These are phyloP conservation scores for Hypericum perforatum DNA, from an alignment of 345 rosid species.

Conservation along the genomic window DNA sequence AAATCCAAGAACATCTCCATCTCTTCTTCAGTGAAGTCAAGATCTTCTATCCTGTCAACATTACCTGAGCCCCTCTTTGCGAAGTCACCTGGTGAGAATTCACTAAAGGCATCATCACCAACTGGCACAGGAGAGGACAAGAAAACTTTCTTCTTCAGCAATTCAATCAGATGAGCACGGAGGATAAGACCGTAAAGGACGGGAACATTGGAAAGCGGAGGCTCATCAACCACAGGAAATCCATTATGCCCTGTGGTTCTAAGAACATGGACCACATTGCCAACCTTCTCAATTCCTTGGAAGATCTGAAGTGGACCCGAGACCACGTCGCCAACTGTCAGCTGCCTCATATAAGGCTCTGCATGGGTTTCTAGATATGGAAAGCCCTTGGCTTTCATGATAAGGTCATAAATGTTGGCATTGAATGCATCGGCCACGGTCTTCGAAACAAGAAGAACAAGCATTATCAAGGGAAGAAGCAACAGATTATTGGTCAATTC, in stretches of 20 bases:
- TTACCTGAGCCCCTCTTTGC: constrained; percentile 73
- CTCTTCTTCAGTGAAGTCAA: constrained; percentile 62
- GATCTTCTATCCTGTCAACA: constrained; percentile 49
- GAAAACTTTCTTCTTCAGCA: constrained; percentile 63
- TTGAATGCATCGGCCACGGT: constrained; percentile 88
- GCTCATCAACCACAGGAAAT: constrained; percentile 71
- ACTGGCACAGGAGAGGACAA: constrained; percentile 31
- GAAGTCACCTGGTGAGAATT: constrained; percentile 52
- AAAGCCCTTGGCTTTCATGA: constrained; percentile 84
- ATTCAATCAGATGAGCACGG: constrained; percentile 61
- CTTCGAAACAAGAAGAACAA: constrained; percentile 86
- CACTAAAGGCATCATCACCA: constrained; percentile 27
- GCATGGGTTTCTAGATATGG: constrained; percentile 72
- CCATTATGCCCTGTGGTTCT: constrained; percentile 66
- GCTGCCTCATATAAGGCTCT: constrained; percentile 93
- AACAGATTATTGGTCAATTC: constrained; percentile 84
- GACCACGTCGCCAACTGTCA: constrained; percentile 68
- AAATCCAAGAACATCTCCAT: constrained; percentile 82
- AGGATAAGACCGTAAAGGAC: constrained; percentile 69
- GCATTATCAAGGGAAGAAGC: constrained; percentile 82
- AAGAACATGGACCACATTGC: constrained; percentile 63
- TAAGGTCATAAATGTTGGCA: constrained; percentile 67
- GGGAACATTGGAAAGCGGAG: constrained; percentile 36
- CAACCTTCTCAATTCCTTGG: constrained; percentile 66
- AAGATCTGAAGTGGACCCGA: constrained; percentile 69